A percentile compares a stretch with the other conserved stretches of the same genome.
These are phyloP conservation scores for Piper longum DNA, from an alignment of 164 flowering plant genomes.

Conservation along the genomic window DNA sequence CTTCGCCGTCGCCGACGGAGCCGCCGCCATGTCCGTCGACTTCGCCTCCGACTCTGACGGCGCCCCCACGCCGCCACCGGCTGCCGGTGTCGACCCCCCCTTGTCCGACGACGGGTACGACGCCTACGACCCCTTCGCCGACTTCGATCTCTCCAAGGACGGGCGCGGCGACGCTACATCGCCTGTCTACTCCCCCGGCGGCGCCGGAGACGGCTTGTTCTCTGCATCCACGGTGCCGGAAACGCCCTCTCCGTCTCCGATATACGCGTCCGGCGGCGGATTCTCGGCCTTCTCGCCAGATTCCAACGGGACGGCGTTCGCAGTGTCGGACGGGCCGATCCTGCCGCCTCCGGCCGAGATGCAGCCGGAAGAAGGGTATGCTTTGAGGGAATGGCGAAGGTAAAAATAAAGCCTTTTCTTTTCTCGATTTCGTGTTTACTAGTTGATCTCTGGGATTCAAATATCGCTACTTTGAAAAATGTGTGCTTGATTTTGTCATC, in stretches of 20 bases:
- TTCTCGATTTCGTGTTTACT: neutral
- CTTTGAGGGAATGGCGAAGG: slow-evolving; percentile 50
- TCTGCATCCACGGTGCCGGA: slow-evolving; percentile 8
- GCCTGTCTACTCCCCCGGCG: neutral
- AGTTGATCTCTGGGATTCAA: no score
- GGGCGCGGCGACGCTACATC: slow-evolving; percentile 9
- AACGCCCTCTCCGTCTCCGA: slow-evolving; percentile 16
- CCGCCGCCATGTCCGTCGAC: slow-evolving; percentile 7
- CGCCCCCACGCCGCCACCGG: slow-evolving; percentile 5
- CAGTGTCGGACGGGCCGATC: slow-evolving; percentile 15
- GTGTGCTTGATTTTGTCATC: neutral
- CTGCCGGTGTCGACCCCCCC: slow-evolving; percentile 24
- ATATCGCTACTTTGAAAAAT: neutral
- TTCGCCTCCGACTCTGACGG: slow-evolving; percentile 19
- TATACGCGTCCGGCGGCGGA: slow-evolving; percentile 10
- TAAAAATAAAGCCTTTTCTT: slow-evolving; percentile 5
- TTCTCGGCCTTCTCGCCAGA: slow-evolving; percentile 19
- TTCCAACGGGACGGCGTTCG: slow-evolving; percentile 13
- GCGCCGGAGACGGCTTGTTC: slow-evolving; percentile 8
- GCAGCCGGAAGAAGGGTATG: slow-evolving; percentile 33
- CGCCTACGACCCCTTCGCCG: slow-evolving; percentile 30
- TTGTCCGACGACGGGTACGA: slow-evolving; percentile 32
- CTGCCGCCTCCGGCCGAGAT: slow-evolving; percentile 24
- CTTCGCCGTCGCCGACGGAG: neutral
- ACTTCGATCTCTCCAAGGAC: slow-evolving; percentile 20